These are phyloP conservation scores for Fistulina hepatica DNA, from an alignment of 1,284 basidiomycete genomes.

Conservation along the genomic window DNA sequence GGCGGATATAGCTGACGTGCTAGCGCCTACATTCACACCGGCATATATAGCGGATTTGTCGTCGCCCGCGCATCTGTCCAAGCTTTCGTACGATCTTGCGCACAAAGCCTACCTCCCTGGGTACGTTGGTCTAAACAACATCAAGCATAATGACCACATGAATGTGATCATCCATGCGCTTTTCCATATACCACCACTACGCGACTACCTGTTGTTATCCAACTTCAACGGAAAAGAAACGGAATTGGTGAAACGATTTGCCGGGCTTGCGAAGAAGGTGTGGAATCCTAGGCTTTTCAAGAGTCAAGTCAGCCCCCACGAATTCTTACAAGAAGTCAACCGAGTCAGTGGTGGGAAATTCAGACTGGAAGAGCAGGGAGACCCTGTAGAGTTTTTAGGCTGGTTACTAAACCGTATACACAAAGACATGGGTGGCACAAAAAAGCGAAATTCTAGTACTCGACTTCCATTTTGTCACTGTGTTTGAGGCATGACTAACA, in stretches of 20 bases:
- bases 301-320: slow-evolving; percentile 95
- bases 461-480: slow-evolving; percentile 10
- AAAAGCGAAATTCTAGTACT: slow-evolving; percentile 75
- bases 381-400: slow-evolving; percentile 92
- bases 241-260: slow-evolving; percentile 85
- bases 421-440: slow-evolving; percentile 82
- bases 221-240: slow-evolving; percentile 59
- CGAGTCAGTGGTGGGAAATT: slow-evolving; percentile 83
- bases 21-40: slow-evolving; percentile 74
- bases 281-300: slow-evolving; percentile 98
- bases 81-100: slow-evolving; percentile 75
- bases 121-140: slow-evolving; percentile 95
- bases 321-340: slow-evolving; percentile 94
- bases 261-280: slow-evolving; percentile 78
- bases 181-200: slow-evolving; percentile 82
- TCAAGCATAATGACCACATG: slow-evolving; percentile 94
- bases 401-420: slow-evolving; percentile 95
- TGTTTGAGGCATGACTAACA: slow-evolving; percentile 12
- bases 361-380: slow-evolving; percentile 85
- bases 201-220: slow-evolving; percentile 79
- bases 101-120: slow-evolving; percentile 83
- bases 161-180: slow-evolving; percentile 95
- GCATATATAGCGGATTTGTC: slow-evolving; percentile 41
- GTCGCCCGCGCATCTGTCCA: slow-evolving; percentile 49
- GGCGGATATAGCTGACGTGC: slow-evolving; percentile 87